Conservation (phyloP, 2,329 filamentous ascomycete genomes). For the Calonectria ilicicola region DNA sequence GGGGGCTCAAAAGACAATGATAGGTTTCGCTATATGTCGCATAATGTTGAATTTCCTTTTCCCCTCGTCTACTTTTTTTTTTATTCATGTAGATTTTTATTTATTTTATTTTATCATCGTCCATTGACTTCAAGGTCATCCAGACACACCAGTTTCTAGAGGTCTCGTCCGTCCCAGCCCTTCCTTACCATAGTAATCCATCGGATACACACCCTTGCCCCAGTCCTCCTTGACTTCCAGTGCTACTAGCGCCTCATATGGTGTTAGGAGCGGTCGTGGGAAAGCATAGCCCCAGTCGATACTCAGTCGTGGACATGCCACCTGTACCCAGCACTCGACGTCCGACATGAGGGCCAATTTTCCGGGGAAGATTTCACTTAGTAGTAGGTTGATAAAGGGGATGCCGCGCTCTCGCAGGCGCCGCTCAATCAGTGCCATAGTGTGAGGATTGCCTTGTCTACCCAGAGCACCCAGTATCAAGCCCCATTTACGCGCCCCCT, state of each 20-base stretch:
- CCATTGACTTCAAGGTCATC: conserved; percentile 11
- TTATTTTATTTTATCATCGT: neutral
- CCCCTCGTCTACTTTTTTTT: neutral
- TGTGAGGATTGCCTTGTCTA: conserved; percentile 95
- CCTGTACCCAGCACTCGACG: conserved; percentile 98
- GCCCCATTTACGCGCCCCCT: conserved; percentile 88
- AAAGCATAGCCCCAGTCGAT: conserved; percentile 99
- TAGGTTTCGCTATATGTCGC: neutral
- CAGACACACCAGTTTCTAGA: conserved; percentile 42
- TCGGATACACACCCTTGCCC: conserved; percentile 85
- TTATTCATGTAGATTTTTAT: neutral
- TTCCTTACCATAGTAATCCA: conserved; percentile 98
- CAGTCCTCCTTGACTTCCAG: conserved; percentile 83
- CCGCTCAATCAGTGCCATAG: conserved; percentile 86
- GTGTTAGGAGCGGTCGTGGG: conserved; percentile 86
- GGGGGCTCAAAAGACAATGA: neutral
- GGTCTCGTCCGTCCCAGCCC: conserved; percentile 85
- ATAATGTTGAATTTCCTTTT: neutral
- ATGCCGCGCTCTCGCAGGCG: conserved; percentile 78
- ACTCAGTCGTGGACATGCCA: conserved; percentile 94
- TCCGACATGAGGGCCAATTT: conserved; percentile 95
- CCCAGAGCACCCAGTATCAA: conserved; percentile 93
- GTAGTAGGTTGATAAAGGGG: conserved; percentile 84
- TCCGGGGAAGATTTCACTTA: conserved; percentile 96
- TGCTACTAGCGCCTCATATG: conserved; percentile 95